Evolutionary conservation across 2,329 filamentous ascomycete genomes (phyloP).

Genomic region (Ascochyta clinopodiicola): DNA sequence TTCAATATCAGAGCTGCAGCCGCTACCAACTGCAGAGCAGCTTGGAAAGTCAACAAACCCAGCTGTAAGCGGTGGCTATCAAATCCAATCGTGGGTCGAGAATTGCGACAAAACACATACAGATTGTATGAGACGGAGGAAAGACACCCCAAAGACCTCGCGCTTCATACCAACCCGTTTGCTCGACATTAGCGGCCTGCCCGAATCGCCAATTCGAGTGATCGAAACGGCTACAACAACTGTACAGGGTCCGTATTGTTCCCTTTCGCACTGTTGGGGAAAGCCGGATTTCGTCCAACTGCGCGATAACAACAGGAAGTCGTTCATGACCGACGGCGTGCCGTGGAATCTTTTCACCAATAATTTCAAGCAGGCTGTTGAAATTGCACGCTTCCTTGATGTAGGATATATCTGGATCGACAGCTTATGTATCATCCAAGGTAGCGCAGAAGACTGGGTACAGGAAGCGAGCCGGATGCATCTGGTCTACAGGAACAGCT

Average conservation of each 20-base stretch:
- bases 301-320: conserved; percentile 4
- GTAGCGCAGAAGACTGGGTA: conserved; percentile 24
- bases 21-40: conserved; percentile 11
- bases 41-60: conserved; percentile 18
- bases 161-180: conserved; percentile 31
- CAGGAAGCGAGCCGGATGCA: conserved; percentile 33
- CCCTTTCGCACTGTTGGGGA: conserved; percentile 36
- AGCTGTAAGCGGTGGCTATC: conserved; percentile 1
- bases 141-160: not conserved
- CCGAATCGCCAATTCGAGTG: conserved; percentile 12
- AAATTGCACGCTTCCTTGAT: conserved; percentile 27
- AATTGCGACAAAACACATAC: conserved; percentile 25
- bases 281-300: conserved; percentile 16
- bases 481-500: conserved; percentile 36
- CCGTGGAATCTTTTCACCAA: conserved; percentile 19
- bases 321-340: conserved; percentile 26
- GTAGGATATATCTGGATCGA: conserved; percentile 40
- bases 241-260: conserved; percentile 27
- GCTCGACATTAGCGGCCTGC: conserved; percentile 20
- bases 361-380: conserved; percentile 37
- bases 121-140: conserved; percentile 24
- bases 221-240: conserved; percentile 21
- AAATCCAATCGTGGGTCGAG: conserved; percentile 24
- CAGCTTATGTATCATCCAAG: conserved; percentile 29
- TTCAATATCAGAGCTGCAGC: conserved; percentile 4